These are phyloP conservation scores for Gamsiella multidivaricata DNA, from an alignment of 192 early-diverging fungal species.

Conservation along the genomic window DNA sequence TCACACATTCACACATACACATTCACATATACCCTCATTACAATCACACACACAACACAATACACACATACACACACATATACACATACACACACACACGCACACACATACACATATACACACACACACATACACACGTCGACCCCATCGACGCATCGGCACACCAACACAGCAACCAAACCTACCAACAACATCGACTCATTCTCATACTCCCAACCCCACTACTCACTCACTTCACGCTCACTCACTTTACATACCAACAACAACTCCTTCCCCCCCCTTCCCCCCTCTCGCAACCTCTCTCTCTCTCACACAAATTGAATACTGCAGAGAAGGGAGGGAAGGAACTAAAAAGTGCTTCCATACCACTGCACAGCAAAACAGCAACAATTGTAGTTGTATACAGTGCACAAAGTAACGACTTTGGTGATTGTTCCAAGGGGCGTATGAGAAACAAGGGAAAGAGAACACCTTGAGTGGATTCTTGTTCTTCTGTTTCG, in stretches of 20 bases:
- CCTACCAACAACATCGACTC: too few species aligned
- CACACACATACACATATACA: slow-evolving; percentile 1
- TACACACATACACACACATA: slow-evolving; percentile 7
- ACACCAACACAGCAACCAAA: too few species aligned
- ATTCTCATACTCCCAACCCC: neutral
- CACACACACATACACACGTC: neutral
- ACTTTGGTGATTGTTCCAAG: too few species aligned
- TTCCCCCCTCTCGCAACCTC: neutral
- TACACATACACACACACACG: slow-evolving; percentile 14
- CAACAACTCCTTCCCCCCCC: neutral
- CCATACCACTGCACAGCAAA: neutral
- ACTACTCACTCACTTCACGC: neutral
- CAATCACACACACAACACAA: neutral
- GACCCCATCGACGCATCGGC: too few species aligned
- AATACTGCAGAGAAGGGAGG: too few species aligned
- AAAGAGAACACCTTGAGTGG: neutral
- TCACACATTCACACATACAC: slow-evolving; percentile 1
- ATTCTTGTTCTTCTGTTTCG: slow-evolving; percentile 30
- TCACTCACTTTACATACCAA: slow-evolving; percentile 3
- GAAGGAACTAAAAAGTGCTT: too few species aligned
- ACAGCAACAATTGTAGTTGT: neutral
- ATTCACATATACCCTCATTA: neutral
- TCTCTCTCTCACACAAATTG: neutral
- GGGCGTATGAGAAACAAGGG: neutral
- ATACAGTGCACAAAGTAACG: neutral